Percentiles rank a stretch among this genome's conserved stretches.
Evolutionary conservation across 1,284 basidiomycete genomes (phyloP).

Genomic region (Testicularia cyperi): DNA sequence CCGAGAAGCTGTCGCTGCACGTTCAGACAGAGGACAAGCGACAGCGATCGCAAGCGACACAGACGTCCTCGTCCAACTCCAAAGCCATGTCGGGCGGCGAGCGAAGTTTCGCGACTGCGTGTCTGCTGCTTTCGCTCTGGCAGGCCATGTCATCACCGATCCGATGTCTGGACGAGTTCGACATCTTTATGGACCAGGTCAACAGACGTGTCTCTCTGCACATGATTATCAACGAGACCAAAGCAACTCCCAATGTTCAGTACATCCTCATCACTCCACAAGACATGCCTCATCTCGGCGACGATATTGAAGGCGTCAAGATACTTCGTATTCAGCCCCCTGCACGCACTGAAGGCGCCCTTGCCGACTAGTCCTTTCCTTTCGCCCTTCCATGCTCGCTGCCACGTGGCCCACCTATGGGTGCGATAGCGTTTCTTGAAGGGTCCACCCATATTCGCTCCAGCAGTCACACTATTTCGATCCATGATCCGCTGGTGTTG

Average conservation of each 20-base stretch:
- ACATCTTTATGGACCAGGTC: slow-evolving; percentile 93
- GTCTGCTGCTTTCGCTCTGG: slow-evolving; percentile 88
- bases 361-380: slow-evolving; percentile 11
- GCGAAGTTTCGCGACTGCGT: slow-evolving; percentile 95
- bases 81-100: slow-evolving; percentile 78
- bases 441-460: too few species aligned
- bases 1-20: slow-evolving; percentile 70
- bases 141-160: slow-evolving; percentile 90
- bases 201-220: slow-evolving; percentile 87
- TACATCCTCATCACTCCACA: slow-evolving; percentile 56
- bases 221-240: slow-evolving; percentile 67
- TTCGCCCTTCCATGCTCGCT: too few species aligned
- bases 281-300: slow-evolving; percentile 45
- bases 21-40: slow-evolving; percentile 61
- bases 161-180: slow-evolving; percentile 78
- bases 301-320: slow-evolving; percentile 15
- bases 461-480: too few species aligned
- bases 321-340: slow-evolving; percentile 25
- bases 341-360: slow-evolving; percentile 11
- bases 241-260: slow-evolving; percentile 32
- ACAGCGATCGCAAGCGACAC: slow-evolving; percentile 71
- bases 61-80: slow-evolving; percentile 62
- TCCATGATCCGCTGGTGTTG: too few species aligned
- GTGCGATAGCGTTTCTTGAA: too few species aligned
- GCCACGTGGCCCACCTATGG: too few species aligned